Evolutionary conservation across 2,329 filamentous ascomycete genomes (phyloP), one percentile per base, ranked within the genome.

Genomic region (Pseudocercospora crystallina): DNA sequence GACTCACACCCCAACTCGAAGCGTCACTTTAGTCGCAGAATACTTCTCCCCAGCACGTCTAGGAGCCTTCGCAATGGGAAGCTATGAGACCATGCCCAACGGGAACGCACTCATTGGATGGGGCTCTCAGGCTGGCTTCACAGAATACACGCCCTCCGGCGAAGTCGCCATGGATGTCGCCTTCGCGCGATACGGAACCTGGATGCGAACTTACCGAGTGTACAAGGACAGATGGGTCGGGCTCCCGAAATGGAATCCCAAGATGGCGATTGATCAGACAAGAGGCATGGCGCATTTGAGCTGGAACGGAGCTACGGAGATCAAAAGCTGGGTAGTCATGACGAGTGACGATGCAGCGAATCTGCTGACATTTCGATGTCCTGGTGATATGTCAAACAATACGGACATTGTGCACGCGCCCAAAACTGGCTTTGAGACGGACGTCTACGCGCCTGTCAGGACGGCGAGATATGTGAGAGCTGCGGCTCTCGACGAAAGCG

Each of bases 31-130:
- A 30, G 64, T 76, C 2, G 70, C 70, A 42, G 70, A 71, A 10
- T 76, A 73, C 59, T 65, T 79, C 9, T 70, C 73, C 0, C 67
- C 71, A 0, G 51, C 69, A 15, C 58, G 67, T 32, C 69, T 72
- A 17, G 66, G 70, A 30, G 71, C 77, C 20, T 75, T 72, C 32
- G 79, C 78, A 0, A 76, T 79, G 55, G 76, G 76, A 2, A 76
- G 72, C 43, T 74, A 77, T 3, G 80, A 84, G 55, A 60, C 78
- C 2, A 69, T 83, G 0, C 71, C 75, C 2, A 57, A 44, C 41
- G 56, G 62, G 8, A 77, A 80, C 56, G 73, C 76, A 3, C 66
- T 84, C 17, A 73, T 84, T 20, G 79, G 79, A 51, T 84, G 80
- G 79, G 80, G 79, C 10, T 73, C 76, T 13, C 70, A 70, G 9